Conservation (phyloP, 2,329 filamentous ascomycete species). For the Colletotrichum tanaceti region DNA sequence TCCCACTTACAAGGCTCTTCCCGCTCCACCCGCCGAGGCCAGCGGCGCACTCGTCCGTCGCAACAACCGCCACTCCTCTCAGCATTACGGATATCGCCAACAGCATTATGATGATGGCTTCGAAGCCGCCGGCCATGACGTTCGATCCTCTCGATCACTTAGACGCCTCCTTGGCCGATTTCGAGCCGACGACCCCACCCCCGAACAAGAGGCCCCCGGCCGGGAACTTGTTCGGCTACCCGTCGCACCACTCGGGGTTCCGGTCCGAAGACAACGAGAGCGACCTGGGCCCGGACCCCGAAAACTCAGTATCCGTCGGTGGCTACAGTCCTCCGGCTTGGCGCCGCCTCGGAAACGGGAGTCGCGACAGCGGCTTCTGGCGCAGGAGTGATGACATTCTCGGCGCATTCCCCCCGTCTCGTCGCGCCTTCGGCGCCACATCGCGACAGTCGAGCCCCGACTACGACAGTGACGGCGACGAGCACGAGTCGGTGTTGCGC, state of each 20-base stretch:
- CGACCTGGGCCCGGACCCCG: constrained; percentile 50
- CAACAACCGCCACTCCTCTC: constrained; percentile 21
- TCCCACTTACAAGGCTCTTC: constrained; percentile 40
- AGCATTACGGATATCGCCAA: constrained; percentile 13
- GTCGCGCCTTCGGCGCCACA: constrained; percentile 38
- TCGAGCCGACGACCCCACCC: constrained; percentile 60
- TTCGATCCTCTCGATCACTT: constrained; percentile 55
- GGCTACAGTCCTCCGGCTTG: constrained; percentile 71
- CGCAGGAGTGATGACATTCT: constrained; percentile 64
- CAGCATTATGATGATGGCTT: constrained; percentile 43
- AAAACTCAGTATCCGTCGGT: constrained; percentile 62
- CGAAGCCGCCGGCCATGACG: constrained; percentile 43
- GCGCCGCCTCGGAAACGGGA: constrained; percentile 70
- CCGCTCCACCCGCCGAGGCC: constrained; percentile 39
- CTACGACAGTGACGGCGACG: constrained; percentile 51
- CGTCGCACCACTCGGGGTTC: constrained; percentile 57
- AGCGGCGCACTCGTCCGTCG: constrained; percentile 37
- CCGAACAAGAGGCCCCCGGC: constrained; percentile 43
- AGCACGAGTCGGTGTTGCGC: constrained; percentile 58
- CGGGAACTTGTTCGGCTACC: constrained; percentile 52
- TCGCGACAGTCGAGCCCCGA: constrained; percentile 49
- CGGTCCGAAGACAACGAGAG: constrained; percentile 54
- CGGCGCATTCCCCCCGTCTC: constrained; percentile 55
- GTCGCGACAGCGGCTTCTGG: constrained; percentile 70
- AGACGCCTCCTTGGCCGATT: constrained; percentile 67